These are phyloP conservation scores for Blastobotrys capitulatus DNA, from an alignment of 1,139 yeast genomes.

Conservation along the genomic window DNA sequence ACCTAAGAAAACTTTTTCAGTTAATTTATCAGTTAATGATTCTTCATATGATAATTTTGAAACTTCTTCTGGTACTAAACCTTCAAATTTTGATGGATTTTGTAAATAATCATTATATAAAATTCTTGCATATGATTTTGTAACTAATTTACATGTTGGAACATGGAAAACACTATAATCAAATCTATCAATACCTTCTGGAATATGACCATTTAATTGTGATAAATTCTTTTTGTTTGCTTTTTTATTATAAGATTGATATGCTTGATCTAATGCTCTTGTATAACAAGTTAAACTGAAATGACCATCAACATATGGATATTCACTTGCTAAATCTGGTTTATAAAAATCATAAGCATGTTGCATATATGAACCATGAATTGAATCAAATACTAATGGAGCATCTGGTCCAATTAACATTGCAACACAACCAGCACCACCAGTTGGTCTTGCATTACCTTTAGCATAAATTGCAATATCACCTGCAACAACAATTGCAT, in stretches of 20 bases:
- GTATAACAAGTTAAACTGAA: constrained; percentile 92
- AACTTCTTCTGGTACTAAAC: constrained; percentile 60
- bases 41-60: constrained; percentile 65
- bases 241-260: constrained; percentile 76
- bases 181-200: constrained; percentile 54
- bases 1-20: constrained; percentile 81
- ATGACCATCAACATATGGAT: constrained; percentile 98
- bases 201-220: constrained; percentile 31
- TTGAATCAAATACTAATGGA: constrained; percentile 84
- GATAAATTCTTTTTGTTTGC: constrained; percentile 42
- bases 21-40: constrained; percentile 68
- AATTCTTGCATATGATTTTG: constrained; percentile 89
- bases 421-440: constrained; percentile 99
- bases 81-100: constrained; percentile 45
- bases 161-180: constrained; percentile 98
- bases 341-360: constrained; percentile 97
- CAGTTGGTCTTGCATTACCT: constrained; percentile 99
- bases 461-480: constrained; percentile 96
- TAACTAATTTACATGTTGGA: constrained; percentile 94
- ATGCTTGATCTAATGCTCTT: constrained; percentile 85
- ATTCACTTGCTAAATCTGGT: constrained; percentile 95
- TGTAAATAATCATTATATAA: constrained; percentile 80
- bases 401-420: constrained; percentile 96
- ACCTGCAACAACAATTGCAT: constrained; percentile 95
- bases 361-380: constrained; percentile 90